A percentile compares a stretch with the other conserved stretches of the same genome.
Conservation (phyloP, 345 rosid species). For the Orychophragmus violaceus region DNA sequence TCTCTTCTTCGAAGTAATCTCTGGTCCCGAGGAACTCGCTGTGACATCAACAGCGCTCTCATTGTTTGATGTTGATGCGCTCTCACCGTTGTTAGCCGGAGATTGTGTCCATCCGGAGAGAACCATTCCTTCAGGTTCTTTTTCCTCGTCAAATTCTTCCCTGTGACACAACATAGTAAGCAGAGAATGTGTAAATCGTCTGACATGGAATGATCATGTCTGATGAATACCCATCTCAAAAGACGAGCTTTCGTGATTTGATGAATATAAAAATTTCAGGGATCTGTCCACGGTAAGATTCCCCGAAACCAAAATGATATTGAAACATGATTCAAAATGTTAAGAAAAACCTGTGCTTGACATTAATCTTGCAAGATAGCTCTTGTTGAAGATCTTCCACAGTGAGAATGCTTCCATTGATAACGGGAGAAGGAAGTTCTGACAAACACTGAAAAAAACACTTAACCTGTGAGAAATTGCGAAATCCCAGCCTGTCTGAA, state of each 20-base stretch:
- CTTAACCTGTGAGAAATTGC: constrained; percentile 3
- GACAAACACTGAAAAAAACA: constrained; percentile 49
- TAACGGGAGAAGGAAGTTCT: constrained; percentile 74
- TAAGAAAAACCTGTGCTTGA: constrained; percentile 72
- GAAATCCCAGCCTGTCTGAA: background rate
- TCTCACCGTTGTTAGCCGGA: constrained; percentile 47
- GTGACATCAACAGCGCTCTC: constrained; percentile 24
- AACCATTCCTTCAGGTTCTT: constrained; percentile 95
- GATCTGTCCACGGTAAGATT: background rate
- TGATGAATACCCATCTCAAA: background rate
- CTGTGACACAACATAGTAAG: constrained; percentile 32
- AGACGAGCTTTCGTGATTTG: background rate
- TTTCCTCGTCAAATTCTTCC: constrained; percentile 90
- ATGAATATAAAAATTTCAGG: background rate
- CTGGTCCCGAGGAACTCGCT: constrained; percentile 35
- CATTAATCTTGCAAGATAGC: constrained; percentile 68
- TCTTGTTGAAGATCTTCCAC: constrained; percentile 95
- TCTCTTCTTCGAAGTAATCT: constrained; percentile 50
- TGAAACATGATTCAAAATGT: background rate
- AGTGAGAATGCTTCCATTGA: constrained; percentile 59
- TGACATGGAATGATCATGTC: background rate
- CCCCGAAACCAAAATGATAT: background rate
- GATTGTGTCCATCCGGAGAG: constrained; percentile 82
- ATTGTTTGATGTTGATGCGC: constrained; percentile 47
- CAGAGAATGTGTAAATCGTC: background rate